Conservation (phyloP, 129 eudicot genomes). For the Lactuca sativa region DNA sequence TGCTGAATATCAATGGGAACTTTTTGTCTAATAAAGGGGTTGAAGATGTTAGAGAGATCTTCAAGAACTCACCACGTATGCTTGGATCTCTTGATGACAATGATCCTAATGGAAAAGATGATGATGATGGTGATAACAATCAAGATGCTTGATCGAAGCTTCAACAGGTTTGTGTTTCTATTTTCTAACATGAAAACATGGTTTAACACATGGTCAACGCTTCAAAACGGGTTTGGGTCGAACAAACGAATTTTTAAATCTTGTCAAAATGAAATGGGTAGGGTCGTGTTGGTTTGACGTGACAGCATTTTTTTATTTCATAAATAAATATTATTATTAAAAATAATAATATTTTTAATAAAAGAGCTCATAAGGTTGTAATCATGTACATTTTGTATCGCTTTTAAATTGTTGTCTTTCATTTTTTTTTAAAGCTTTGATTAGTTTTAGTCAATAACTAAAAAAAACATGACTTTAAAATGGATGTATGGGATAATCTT, state of each 20-base stretch:
- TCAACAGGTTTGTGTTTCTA: constrained; percentile 15
- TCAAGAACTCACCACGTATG: constrained; percentile 49
- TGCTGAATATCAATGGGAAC: constrained; percentile 61
- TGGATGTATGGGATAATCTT: too few relatives aligned
- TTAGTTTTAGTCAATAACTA: not conserved
- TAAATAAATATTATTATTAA: too few relatives aligned
- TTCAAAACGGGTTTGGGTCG: not conserved
- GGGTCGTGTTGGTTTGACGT: not conserved
- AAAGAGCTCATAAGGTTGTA: not conserved
- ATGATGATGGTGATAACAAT: constrained; percentile 21
- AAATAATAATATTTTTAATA: too few relatives aligned
- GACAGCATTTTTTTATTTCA: not conserved
- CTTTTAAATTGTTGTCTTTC: not conserved
- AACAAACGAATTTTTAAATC: not conserved
- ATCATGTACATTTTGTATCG: not conserved
- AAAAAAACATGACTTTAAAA: too few relatives aligned
- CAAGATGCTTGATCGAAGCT: not conserved
- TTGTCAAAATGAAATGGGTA: not conserved
- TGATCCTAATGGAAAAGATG: constrained; percentile 51
- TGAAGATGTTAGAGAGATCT: constrained; percentile 53
- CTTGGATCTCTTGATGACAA: constrained; percentile 78
- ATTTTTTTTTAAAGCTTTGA: not conserved
- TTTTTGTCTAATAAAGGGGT: constrained; percentile 63
- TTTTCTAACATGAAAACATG: not conserved
- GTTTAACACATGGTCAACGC: not conserved